Evolutionary conservation across 257 asterid species (phyloP).

Genomic region (Ligustrum vulgare): DNA sequence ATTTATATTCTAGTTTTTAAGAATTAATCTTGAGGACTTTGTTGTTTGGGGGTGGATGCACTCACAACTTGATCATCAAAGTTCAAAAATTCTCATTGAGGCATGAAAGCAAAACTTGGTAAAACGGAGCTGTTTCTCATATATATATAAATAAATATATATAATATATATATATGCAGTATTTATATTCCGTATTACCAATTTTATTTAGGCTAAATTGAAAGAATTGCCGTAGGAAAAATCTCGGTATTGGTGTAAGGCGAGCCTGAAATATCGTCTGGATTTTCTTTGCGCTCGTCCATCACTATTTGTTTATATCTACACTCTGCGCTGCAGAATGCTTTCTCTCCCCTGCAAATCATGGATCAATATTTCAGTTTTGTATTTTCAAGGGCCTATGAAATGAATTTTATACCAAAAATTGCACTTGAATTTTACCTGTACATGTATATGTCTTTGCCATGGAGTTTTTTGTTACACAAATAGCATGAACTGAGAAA

Average conservation of each 20-base stretch:
- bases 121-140: conserved; percentile 24
- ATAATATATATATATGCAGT: too few species aligned
- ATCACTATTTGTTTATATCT: conserved; percentile 56
- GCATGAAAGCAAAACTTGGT: conserved; percentile 8
- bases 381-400: background rate
- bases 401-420: background rate
- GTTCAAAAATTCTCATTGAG: background rate
- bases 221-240: conserved; percentile 64
- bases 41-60: too few species aligned
- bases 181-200: conserved; percentile 14
- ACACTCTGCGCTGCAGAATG: conserved; percentile 83
- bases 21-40: too few species aligned
- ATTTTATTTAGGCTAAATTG: conserved; percentile 34
- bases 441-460: conserved; percentile 88
- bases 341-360: conserved; percentile 75
- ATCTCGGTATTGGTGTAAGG: conserved; percentile 49
- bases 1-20: too few species aligned
- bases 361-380: background rate
- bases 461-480: conserved; percentile 74
- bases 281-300: conserved; percentile 65
- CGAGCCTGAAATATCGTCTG: conserved; percentile 46
- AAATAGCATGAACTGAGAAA: conserved; percentile 68
- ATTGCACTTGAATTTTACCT: conserved; percentile 40
- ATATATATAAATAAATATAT: too few species aligned
- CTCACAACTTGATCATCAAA: background rate